Base-by-base conservation (phyloP, 305 asterid species). In the Rubia balearica region DNA sequence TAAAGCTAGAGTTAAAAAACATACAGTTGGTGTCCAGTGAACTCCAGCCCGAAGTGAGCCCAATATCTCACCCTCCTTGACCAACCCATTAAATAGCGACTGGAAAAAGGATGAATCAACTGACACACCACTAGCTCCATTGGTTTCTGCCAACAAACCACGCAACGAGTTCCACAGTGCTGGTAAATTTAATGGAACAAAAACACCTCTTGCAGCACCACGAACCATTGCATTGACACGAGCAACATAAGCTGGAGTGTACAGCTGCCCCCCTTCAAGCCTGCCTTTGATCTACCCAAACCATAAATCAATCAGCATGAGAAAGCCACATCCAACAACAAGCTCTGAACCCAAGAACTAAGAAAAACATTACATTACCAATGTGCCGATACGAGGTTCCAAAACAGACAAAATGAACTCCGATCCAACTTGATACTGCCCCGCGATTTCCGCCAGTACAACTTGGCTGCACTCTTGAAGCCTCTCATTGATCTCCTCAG, bases 211-310 rank as follows among this genome's bases (percentile, higher is more conserved):
- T 6, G 96, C 95, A 65, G 96, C 96, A 81, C 99, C 99, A 17
- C 97, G 91, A 65, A 94, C 99, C 97, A 89, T 89, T 67, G 97
- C 96, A 83, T 80, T 85, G 76, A 94, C 88, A 63, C 96, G 96
- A 1, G 92, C 89, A 69, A 94, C 95, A 85, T 94, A 88, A 43
- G 96, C 99, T 2, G 99, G 97, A 30, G 99, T 94, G 81, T 89
- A 94, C 83, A 94, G 69, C 74, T 91, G 97, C 27, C 97, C 99
- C n/a, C 97, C 99, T 87, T 94, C 99, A 79, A 91, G 96, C 86
- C 93, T 87, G 66, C 97, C 99, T 80, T 88, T 94, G 64, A 94
- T 87, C 99, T 94, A 78, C 41, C 16, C 69, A 74, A 74, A 51
- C 75, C 67, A 78, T 40, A 68, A 59, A 51, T 65, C 45, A 14